Base-by-base conservation (phyloP, 257 asterid genomes). In the Catharanthus roseus region DNA sequence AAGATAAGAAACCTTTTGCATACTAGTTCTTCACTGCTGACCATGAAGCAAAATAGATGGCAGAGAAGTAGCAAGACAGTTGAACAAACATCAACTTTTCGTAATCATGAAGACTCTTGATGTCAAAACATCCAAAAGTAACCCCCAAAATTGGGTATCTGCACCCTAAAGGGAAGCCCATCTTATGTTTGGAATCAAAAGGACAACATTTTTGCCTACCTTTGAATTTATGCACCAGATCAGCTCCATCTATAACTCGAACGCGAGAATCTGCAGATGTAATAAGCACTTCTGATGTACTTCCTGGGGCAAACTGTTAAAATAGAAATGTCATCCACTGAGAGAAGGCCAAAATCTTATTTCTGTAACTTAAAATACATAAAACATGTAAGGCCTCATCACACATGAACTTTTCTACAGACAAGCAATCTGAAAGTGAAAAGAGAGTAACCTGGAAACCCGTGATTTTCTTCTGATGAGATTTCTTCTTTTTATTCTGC, bases 231-330 rank as follows among this genome's bases (percentile, higher is more conserved):
- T 95, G 97, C 74, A 88, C 91, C 72, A 95, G 86, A 79, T 95
- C 97, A 81, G 69, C 71, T 78, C 95, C 93, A 82, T 95, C 90
- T 58, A 95, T 65, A 78, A 91, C 96, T 61, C 97, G 87, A 76
- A 95, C 77, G 65, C 99, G 86, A 74, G 97, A 95, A 85, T 95
- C 99, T 34, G 97, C 96, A 62, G 99, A 95, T 44, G 99, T 91
- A 63, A 95, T 72, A 62, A 95, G 89, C 79, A 95, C 97, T 79
- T 95, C 99, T 65, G 96, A 85, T 47, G 91, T 74, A 84, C 99
- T 95, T 83, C 96, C 97, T 26, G 97, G 99, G 34, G 91, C 86
- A 81, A 95, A 95, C 99, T 95, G 93, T 77, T 66, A 67, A 75
- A 66, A 24, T 69, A 75, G 76, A 75, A 63, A 36, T 42, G 69